A percentile compares a stretch with the other conserved stretches of the same genome.
phyloP scores from a whole-genome alignment of 2,329 filamentous ascomycete species.

The Pseudogymnoascus sp. region DNA sequence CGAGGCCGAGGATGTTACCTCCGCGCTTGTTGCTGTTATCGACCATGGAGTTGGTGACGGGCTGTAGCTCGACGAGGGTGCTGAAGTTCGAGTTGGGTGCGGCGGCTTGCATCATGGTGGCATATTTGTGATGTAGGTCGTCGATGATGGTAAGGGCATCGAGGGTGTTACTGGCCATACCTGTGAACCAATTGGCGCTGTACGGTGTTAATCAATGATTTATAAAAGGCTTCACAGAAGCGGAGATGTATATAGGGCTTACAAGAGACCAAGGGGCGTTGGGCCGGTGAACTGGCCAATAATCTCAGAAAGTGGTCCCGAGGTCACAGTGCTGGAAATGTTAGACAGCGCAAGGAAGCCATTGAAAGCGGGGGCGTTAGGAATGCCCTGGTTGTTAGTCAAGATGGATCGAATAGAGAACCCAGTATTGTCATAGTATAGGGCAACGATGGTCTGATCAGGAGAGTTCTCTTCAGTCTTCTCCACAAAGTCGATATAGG shows the following conservation, averaged over 20 bases:
- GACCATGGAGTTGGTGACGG: constrained; percentile 27
- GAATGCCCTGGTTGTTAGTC: constrained; percentile 9
- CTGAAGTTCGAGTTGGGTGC: constrained; percentile 20
- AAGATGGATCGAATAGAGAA: constrained; percentile 12
- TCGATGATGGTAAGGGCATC: constrained; percentile 16
- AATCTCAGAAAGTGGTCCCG: constrained; percentile 14
- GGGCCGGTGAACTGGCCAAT: constrained; percentile 17
- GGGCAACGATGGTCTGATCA: constrained; percentile 25
- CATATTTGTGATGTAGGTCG: constrained; percentile 15
- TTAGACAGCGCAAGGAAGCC: constrained; percentile 16
- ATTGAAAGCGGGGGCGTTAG: constrained; percentile 10
- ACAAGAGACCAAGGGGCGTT: constrained; percentile 17
- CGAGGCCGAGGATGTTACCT: constrained; percentile 31
- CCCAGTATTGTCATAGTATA: constrained; percentile 14
- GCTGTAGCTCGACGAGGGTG: constrained; percentile 25
- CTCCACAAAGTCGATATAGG: constrained; percentile 18
- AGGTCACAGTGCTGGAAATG: constrained; percentile 16
- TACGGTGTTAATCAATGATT: constrained; percentile 15
- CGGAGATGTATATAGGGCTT: constrained; percentile 11
- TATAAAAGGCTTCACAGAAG: constrained; percentile 13
- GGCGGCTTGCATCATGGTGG: constrained; percentile 16
- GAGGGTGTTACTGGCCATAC: constrained; percentile 20
- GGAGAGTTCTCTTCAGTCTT: constrained; percentile 15
- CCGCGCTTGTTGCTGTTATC: constrained; percentile 23
- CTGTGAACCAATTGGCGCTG: constrained; percentile 30